Conservation (phyloP, 2,329 filamentous ascomycete genomes). For the Allantophomopsis cytisporea region DNA sequence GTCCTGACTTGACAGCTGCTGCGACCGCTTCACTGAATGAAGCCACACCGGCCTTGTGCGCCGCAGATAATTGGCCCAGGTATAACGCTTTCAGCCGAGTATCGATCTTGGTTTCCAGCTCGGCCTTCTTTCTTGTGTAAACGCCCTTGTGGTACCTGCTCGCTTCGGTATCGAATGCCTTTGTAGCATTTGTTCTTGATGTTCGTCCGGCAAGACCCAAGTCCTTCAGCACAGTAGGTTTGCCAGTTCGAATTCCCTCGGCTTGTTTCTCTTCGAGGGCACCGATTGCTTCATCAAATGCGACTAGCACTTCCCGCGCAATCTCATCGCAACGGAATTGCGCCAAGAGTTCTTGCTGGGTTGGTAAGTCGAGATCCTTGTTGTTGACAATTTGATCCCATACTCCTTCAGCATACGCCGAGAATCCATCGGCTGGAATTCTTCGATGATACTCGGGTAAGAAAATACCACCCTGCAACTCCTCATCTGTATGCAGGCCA, state of each 20-base stretch:
- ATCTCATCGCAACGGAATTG: constrained; percentile 99
- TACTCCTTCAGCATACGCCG: constrained; percentile 81
- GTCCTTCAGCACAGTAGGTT: constrained; percentile 56
- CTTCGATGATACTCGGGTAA: constrained; percentile 88
- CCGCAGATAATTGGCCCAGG: constrained; percentile 73
- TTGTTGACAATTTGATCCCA: constrained; percentile 99
- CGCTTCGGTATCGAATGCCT: constrained; percentile 80
- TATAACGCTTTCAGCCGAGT: constrained; percentile 79
- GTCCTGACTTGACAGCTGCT: constrained; percentile 76
- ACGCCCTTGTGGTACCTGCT: constrained; percentile 96
- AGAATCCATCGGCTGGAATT: constrained; percentile 95
- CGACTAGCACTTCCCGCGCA: constrained; percentile 69
- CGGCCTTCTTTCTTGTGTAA: constrained; percentile 70
- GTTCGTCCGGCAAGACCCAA: constrained; percentile 62
- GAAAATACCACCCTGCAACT: constrained; percentile 69
- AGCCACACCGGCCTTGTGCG: constrained; percentile 76
- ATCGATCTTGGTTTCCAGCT: constrained; percentile 80
- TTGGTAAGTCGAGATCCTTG: constrained; percentile 93
- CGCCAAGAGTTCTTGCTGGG: constrained; percentile 89
- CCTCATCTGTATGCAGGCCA: constrained; percentile 51
- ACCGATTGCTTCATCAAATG: constrained; percentile 68
- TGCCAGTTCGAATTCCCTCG: constrained; percentile 60
- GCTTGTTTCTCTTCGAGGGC: constrained; percentile 82
- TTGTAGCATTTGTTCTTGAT: constrained; percentile 60
- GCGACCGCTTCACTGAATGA: constrained; percentile 81